A percentile compares a stretch with the other conserved stretches of the same genome.
Conservation (phyloP, 2,329 filamentous ascomycete genomes). For the Colletotrichum destructivum region DNA sequence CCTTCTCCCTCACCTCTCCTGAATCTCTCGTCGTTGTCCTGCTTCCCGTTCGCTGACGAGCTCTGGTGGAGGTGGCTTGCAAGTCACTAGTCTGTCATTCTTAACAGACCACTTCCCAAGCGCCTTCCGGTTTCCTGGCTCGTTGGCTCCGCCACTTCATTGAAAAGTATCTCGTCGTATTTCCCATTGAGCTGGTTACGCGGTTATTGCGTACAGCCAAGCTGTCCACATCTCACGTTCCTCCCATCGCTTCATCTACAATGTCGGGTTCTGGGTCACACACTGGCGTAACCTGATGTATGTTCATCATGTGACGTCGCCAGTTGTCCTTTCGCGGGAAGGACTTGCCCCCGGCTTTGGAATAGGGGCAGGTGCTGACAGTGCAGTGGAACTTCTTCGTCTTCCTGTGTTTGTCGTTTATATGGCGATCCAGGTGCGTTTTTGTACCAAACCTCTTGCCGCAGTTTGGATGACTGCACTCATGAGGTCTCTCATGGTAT, state of each 20-base stretch:
- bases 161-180: background rate
- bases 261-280: constrained; percentile 44
- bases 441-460: constrained; percentile 73
- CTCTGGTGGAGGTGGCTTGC: constrained; percentile 13
- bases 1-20: background rate
- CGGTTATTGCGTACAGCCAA: background rate
- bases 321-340: constrained; percentile 76
- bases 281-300: constrained; percentile 60
- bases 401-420: constrained; percentile 74
- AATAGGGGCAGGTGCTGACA: constrained; percentile 68
- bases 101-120: constrained; percentile 35
- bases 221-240: constrained; percentile 5
- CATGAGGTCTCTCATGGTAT: constrained; percentile 73
- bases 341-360: constrained; percentile 69
- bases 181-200: background rate
- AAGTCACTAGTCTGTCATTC: constrained; percentile 32
- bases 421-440: constrained; percentile 73
- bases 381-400: constrained; percentile 73
- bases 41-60: background rate
- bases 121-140: constrained; percentile 1
- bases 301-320: constrained; percentile 74
- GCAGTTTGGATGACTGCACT: constrained; percentile 67
- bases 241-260: constrained; percentile 43
- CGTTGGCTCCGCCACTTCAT: background rate
- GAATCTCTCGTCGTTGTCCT: too few relatives aligned